A percentile compares a stretch with the other conserved stretches of the same genome.
phyloP scores from a whole-genome alignment of 225 moss, liverwort and hornwort species.

The Pleurozium schreberi region DNA sequence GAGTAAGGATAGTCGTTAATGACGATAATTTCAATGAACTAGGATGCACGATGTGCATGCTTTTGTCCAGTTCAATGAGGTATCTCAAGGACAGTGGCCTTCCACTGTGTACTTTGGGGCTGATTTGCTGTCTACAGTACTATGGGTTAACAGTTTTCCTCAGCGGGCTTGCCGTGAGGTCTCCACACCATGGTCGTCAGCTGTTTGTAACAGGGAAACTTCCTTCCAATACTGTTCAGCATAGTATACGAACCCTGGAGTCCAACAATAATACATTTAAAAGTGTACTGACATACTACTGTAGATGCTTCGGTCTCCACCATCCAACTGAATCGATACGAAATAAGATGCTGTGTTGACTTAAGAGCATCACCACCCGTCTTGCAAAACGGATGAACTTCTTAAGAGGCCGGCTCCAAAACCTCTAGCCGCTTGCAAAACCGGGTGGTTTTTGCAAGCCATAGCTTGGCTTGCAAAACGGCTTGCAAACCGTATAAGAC shows the following conservation, averaged over 20 bases:
- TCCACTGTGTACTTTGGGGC: not conserved
- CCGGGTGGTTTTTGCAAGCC: no score
- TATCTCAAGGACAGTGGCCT: not conserved
- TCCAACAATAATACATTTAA: not conserved
- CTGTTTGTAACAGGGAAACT: not conserved
- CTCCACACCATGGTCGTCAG: not conserved
- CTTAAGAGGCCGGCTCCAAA: no score
- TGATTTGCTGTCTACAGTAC: not conserved
- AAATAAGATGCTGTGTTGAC: slow-evolving; percentile 3
- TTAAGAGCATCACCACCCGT: no score
- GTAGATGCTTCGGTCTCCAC: slow-evolving; percentile 1
- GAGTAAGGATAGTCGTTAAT: not conserved
- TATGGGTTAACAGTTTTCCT: not conserved
- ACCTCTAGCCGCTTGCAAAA: no score
- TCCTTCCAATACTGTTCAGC: not conserved
- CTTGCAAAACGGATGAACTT: no score
- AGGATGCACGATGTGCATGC: not conserved
- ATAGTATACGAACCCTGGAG: not conserved
- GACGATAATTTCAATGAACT: not conserved
- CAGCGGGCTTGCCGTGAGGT: not conserved
- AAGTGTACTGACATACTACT: not conserved
- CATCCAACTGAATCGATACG: not conserved
- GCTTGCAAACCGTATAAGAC: no score
- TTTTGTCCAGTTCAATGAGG: not conserved
- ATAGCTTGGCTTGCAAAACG: no score